Evolutionary conservation across 1,139 yeast species (phyloP).

Genomic region (Yarrowia galli): DNA sequence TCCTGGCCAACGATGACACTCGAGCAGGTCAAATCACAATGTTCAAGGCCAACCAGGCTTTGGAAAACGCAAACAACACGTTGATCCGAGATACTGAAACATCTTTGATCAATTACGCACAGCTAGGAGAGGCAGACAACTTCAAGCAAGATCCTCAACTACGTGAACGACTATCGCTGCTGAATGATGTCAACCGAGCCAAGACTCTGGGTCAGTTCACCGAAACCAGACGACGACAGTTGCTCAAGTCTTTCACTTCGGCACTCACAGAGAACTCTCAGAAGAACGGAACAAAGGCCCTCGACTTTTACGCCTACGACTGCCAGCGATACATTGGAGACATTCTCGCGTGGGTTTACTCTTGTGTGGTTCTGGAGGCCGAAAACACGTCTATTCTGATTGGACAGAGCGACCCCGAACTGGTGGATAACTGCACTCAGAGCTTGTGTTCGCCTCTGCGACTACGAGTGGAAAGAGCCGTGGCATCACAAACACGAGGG

Average conservation of each 20-base stretch:
- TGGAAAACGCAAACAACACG: slow-evolving; percentile 19
- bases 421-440: slow-evolving; percentile 57
- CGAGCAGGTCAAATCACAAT: slow-evolving; percentile 32
- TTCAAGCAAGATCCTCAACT: slow-evolving; percentile 24
- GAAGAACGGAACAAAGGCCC: slow-evolving; percentile 55
- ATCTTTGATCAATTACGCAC: slow-evolving; percentile 22
- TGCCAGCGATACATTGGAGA: slow-evolving; percentile 86
- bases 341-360: slow-evolving; percentile 85
- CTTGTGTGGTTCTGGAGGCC: slow-evolving; percentile 86
- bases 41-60: slow-evolving; percentile 25
- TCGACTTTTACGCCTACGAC: slow-evolving; percentile 76
- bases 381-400: slow-evolving; percentile 72
- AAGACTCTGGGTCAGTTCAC: slow-evolving; percentile 49
- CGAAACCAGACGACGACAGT: slow-evolving; percentile 48
- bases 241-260: slow-evolving; percentile 56
- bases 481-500: slow-evolving; percentile 69
- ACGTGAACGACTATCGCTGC: background rate
- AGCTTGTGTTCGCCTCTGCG: slow-evolving; percentile 60
- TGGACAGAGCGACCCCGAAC: slow-evolving; percentile 52
- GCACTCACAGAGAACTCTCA: slow-evolving; percentile 60
- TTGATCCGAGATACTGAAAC: slow-evolving; percentile 25
- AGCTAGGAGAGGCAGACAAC: slow-evolving; percentile 21
- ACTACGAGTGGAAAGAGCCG: slow-evolving; percentile 66
- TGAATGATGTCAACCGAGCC: background rate
- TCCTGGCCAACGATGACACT: slow-evolving; percentile 66